These are phyloP conservation scores for Arabidopsis arenosa DNA, from an alignment of 345 rosid genomes.

Conservation along the genomic window DNA sequence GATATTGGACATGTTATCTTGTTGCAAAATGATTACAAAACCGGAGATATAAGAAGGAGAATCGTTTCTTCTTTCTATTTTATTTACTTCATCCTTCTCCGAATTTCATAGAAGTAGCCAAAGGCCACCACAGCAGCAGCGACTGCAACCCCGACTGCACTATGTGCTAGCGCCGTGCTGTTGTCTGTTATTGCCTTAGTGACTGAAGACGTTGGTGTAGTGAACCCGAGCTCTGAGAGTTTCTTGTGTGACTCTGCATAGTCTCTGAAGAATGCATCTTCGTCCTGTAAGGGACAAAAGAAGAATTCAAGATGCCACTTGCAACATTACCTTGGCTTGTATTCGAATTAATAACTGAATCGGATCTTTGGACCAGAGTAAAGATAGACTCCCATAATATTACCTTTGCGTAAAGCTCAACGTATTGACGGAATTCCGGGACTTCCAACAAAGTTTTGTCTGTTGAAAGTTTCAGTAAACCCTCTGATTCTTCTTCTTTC, in stretches of 20 bases:
- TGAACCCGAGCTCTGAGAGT: constrained; percentile 87
- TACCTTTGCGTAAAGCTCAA: constrained; percentile 85
- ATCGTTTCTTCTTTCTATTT: constrained; percentile 8
- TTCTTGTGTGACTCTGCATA: constrained; percentile 80
- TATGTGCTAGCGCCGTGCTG: constrained; percentile 59
- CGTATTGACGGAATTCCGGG: constrained; percentile 63
- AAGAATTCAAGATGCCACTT: not conserved
- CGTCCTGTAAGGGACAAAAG: constrained; percentile 55
- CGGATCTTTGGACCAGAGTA: not conserved
- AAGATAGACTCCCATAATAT: not conserved
- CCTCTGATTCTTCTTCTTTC: constrained; percentile 65
- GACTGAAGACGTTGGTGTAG: constrained; percentile 49
- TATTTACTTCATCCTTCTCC: constrained; percentile 61
- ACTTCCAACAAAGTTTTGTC: constrained; percentile 72
- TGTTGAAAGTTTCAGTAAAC: constrained; percentile 76
- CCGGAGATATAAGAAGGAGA: not conserved
- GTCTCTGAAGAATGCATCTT: constrained; percentile 76
- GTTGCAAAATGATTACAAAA: not conserved
- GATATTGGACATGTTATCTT: too few species aligned
- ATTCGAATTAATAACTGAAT: not conserved
- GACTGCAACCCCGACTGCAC: constrained; percentile 79
- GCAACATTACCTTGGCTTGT: not conserved
- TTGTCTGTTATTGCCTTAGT: constrained; percentile 49
- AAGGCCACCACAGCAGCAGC: constrained; percentile 78
- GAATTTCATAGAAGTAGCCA: constrained; percentile 73